Conservation (phyloP, 768 basidiomycete species). For the Rubroboletus satanas region DNA sequence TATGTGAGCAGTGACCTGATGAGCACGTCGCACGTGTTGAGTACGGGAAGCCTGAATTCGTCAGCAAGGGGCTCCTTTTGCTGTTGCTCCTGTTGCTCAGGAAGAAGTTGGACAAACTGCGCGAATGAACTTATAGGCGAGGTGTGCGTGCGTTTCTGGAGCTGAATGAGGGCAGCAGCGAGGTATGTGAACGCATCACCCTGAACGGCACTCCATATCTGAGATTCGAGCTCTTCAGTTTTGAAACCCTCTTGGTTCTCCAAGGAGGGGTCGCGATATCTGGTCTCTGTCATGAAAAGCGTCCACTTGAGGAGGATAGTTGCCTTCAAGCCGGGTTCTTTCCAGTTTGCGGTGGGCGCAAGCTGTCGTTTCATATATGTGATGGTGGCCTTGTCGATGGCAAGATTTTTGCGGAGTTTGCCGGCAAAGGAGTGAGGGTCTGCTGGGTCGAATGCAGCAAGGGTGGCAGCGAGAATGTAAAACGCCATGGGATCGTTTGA, state of each 20-base stretch:
- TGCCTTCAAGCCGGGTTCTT: conserved; percentile 65
- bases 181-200: conserved; percentile 78
- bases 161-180: conserved; percentile 51
- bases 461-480: conserved; percentile 62
- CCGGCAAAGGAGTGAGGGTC: conserved; percentile 50
- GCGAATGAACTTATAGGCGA: conserved; percentile 36
- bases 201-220: conserved; percentile 81
- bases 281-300: conserved; percentile 72
- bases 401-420: conserved; percentile 44
- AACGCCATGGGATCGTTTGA: conserved; percentile 66
- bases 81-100: conserved; percentile 36
- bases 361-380: conserved; percentile 59
- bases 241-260: conserved; percentile 64
- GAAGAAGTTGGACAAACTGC: conserved; percentile 36
- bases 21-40: conserved; percentile 66
- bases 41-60: conserved; percentile 48
- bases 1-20: conserved; percentile 69
- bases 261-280: conserved; percentile 62
- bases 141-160: conserved; percentile 39
- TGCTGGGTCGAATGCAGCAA: conserved; percentile 64
- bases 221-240: conserved; percentile 75
- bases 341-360: conserved; percentile 55
- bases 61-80: conserved; percentile 39
- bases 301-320: conserved; percentile 83
- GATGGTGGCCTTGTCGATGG: conserved; percentile 45